These are phyloP conservation scores for Leucocoprinus leucothites DNA, from an alignment of 768 basidiomycete species.

Conservation along the genomic window DNA sequence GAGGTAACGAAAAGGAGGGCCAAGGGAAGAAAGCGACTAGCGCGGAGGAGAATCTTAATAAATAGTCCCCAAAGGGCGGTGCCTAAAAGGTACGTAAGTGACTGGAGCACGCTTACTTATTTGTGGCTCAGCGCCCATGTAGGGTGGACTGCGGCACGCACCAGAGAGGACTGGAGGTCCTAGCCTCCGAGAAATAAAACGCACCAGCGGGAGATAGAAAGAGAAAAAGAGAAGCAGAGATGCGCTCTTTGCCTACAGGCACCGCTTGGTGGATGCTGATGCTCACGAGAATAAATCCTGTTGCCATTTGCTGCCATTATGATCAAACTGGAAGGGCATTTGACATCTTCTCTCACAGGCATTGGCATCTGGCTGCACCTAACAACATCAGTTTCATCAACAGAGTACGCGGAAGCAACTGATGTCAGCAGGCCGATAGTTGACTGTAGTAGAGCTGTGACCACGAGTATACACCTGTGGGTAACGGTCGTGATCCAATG, in stretches of 20 bases:
- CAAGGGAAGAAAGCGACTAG: background rate
- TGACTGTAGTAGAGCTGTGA: too few relatives aligned
- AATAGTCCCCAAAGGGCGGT: slow-evolving; percentile 4
- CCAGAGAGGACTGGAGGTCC: slow-evolving; percentile 12
- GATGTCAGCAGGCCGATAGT: too few relatives aligned
- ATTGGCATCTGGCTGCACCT: background rate
- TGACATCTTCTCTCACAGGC: slow-evolving; percentile 1
- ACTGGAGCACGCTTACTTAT: background rate
- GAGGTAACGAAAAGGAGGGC: background rate
- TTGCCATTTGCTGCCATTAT: slow-evolving; percentile 9
- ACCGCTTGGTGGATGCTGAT: slow-evolving; percentile 1
- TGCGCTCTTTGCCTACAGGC: background rate
- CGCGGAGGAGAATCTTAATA: slow-evolving; percentile 7
- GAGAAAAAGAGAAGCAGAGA: background rate
- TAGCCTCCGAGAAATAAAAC: slow-evolving; percentile 3
- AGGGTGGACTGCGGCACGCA: background rate
- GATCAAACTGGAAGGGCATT: too few relatives aligned
- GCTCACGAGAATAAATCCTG: background rate
- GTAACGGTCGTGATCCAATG: background rate
- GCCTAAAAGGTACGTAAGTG: slow-evolving; percentile 8
- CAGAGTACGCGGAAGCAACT: background rate
- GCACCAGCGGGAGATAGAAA: background rate
- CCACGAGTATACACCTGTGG: background rate
- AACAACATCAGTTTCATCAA: slow-evolving; percentile 10
- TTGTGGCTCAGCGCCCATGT: slow-evolving; percentile 1